Conservation (phyloP, 2,329 filamentous ascomycete species). For the Hypoxylon sp. region DNA sequence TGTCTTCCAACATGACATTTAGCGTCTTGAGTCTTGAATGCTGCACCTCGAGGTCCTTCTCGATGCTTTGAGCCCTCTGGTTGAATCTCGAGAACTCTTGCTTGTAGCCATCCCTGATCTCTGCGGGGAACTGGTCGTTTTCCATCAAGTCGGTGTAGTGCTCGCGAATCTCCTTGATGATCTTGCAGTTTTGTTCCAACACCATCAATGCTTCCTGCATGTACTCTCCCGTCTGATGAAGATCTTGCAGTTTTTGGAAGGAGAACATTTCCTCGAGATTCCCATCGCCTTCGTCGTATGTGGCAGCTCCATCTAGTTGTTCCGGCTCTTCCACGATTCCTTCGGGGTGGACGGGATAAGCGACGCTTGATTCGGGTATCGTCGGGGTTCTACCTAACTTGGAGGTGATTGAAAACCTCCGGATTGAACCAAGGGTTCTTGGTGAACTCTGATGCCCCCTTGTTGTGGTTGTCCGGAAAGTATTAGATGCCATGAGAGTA, state of each 20-base stretch:
- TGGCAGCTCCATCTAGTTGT: background rate
- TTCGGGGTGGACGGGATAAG: background rate
- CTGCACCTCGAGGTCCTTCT: slow-evolving; percentile 32
- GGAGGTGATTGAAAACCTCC: background rate
- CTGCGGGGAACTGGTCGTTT: slow-evolving; percentile 16
- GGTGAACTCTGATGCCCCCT: background rate
- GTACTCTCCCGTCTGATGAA: slow-evolving; percentile 24
- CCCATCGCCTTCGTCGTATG: background rate
- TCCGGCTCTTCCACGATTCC: slow-evolving; percentile 6
- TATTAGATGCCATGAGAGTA: background rate
- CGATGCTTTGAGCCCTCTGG: slow-evolving; percentile 16
- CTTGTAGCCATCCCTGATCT: slow-evolving; percentile 9
- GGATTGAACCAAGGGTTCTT: background rate
- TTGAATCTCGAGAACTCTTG: slow-evolving; percentile 27
- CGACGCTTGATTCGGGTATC: background rate
- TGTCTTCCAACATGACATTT: no score
- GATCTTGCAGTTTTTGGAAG: slow-evolving; percentile 31
- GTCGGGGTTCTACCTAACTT: background rate
- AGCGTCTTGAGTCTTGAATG: no score
- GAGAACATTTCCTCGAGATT: slow-evolving; percentile 30
- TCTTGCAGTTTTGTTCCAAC: slow-evolving; percentile 34
- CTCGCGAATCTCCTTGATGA: slow-evolving; percentile 28
- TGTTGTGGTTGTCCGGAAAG: background rate
- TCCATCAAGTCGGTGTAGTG: slow-evolving; percentile 24
- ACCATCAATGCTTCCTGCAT: slow-evolving; percentile 30